phyloP scores from a whole-genome alignment of 2,329 filamentous ascomycete species.

The Fusarium pseudograminearum region DNA sequence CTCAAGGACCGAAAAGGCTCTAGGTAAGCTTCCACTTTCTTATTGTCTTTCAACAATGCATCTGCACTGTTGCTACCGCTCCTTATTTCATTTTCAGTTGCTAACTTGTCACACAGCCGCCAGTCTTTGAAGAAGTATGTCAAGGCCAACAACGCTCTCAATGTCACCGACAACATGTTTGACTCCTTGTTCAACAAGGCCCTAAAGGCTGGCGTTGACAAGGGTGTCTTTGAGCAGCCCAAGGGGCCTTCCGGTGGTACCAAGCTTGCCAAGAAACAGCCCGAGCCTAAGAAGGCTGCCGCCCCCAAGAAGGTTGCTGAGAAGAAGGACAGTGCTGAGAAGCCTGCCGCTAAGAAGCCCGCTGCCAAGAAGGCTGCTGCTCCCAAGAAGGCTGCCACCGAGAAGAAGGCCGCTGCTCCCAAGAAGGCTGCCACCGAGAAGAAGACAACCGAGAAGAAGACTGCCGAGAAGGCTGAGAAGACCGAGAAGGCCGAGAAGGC shows the following conservation, averaged over 20 bases:
- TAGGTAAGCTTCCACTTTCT: constrained; percentile 47
- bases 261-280: constrained; percentile 87
- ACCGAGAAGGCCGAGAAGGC: constrained; percentile 57
- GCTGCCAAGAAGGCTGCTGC: constrained; percentile 51
- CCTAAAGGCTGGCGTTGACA: constrained; percentile 83
- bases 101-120: constrained; percentile 57
- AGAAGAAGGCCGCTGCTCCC: constrained; percentile 54
- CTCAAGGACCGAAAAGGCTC: constrained; percentile 73
- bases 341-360: constrained; percentile 52
- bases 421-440: constrained; percentile 47
- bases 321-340: constrained; percentile 52
- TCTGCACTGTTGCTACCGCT: constrained; percentile 9
- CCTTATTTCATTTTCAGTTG: neutral
- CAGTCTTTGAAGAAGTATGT: constrained; percentile 73
- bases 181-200: constrained; percentile 87
- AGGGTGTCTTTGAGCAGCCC: constrained; percentile 87
- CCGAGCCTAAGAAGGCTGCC: constrained; percentile 55
- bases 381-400: constrained; percentile 55
- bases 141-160: constrained; percentile 65
- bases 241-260: constrained; percentile 93
- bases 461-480: constrained; percentile 48
- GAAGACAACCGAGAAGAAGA: constrained; percentile 35
- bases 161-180: constrained; percentile 67
- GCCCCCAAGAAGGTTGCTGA: constrained; percentile 50
- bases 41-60: constrained; percentile 17